Evolutionary conservation across 2,329 filamentous ascomycete genomes (phyloP), one percentile per base, ranked within the genome.

Genomic region (Fusarium avenaceum): DNA sequence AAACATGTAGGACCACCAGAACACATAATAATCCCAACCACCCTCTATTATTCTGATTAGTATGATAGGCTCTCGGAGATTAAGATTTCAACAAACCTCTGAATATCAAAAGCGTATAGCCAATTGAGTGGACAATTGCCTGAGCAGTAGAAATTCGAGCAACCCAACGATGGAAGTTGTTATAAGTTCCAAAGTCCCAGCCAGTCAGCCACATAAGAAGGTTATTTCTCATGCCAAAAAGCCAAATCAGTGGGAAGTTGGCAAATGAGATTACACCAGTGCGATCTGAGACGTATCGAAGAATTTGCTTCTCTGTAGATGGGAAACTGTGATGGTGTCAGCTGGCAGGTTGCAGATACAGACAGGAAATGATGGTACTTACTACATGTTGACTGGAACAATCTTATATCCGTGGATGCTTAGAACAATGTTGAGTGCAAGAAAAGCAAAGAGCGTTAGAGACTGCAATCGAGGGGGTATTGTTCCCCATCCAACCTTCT

Each of bases 181-280:
- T 92, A 71, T 88, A 92, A 0, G 87, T 88, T 3, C 84, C 83
- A 74, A 90, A 91, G 13, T 86, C 87, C 89, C 90, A 92, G 0
- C 89, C 89, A 0, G 90, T 92, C 1, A 88, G 74, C 87, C 87
- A 90, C 55, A 91, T 79, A 17, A 91, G 81, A 0, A 89, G 72
- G 51, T 92, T 91, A 64, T 92, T 92, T 11, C 90, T 82, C 73
- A 87, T 86, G 1, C 86, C 87, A 67, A 92, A 92, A 0, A 92
- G 76, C 88, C 89, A 91, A 0, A 91, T 78, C 4, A 90, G 71
- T 0, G 88, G 87, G 8, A 92, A 82, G 65, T 90, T 90, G 6
- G 86, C 86, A 67, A 89, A 86, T 0, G 87, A 86, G 24, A 92
- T 82, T 32, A 89, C 85, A 0, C 89, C 89, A 0, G 88, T 89